phyloP scores from a whole-genome alignment of 805 yeast species.

The Pichia kluyveri region DNA sequence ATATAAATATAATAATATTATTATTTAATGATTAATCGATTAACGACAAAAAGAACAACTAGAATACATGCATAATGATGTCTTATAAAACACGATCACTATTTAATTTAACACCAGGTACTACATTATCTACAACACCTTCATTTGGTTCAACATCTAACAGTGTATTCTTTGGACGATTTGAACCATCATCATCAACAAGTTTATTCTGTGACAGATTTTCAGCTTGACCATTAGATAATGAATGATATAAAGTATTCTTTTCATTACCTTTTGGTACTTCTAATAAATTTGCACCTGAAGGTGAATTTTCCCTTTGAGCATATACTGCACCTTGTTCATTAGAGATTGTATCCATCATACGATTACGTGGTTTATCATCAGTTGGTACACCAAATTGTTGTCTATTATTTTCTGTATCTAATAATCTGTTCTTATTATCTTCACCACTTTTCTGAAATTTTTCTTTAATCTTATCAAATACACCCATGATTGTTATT shows the following conservation, averaged over 20 bases:
- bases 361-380: slow-evolving; percentile 8
- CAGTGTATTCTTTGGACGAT: slow-evolving; percentile 2
- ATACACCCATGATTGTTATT: slow-evolving; percentile 6
- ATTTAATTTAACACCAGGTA: not conserved
- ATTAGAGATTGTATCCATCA: slow-evolving; percentile 12
- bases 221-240: slow-evolving; percentile 6
- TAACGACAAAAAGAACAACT: not conserved
- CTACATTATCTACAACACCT: not conserved
- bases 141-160: slow-evolving; percentile 5
- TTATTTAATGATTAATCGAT: not conserved
- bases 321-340: slow-evolving; percentile 5
- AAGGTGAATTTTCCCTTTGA: not conserved
- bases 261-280: not conserved
- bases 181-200: not conserved
- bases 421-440: slow-evolving; percentile 6
- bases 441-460: slow-evolving; percentile 1
- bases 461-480: slow-evolving; percentile 4
- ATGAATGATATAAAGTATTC: slow-evolving; percentile 1
- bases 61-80: no score
- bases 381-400: slow-evolving; percentile 4
- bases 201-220: not conserved
- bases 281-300: not conserved
- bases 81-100: slow-evolving; percentile 5
- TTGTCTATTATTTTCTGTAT: slow-evolving; percentile 8
- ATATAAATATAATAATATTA: not conserved